Conservation (phyloP, 352 stramenopile species). For the Globisporangium polare region DNA sequence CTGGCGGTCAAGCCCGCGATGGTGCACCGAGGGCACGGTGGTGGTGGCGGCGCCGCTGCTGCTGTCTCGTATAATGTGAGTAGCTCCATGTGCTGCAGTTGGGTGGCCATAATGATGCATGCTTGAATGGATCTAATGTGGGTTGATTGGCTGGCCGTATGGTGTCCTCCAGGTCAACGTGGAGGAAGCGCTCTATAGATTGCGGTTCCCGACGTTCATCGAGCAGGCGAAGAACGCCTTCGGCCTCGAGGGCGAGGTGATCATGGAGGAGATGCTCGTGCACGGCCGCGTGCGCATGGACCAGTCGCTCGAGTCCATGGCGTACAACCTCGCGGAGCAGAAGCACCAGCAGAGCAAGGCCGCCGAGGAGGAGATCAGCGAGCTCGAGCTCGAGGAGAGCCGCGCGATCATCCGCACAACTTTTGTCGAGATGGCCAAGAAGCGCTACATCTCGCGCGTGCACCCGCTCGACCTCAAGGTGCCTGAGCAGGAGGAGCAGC, state of each 20-base stretch:
- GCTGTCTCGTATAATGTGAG: conserved; percentile 50
- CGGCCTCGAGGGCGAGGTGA: conserved; percentile 73
- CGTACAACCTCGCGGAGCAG: conserved; percentile 69
- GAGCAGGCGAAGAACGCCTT: conserved; percentile 74
- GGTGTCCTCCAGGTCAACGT: conserved; percentile 55
- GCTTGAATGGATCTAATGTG: background rate
- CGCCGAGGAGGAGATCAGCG: conserved; percentile 58
- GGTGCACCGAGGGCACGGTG: conserved; percentile 13
- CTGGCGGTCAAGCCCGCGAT: conserved; percentile 52
- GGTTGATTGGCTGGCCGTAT: background rate
- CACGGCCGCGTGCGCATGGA: conserved; percentile 81
- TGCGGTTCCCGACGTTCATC: conserved; percentile 85
- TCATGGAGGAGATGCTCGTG: conserved; percentile 88
- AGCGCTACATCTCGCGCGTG: conserved; percentile 82
- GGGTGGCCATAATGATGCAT: background rate
- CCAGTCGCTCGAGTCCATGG: conserved; percentile 83
- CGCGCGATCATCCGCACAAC: conserved; percentile 48
- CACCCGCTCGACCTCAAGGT: conserved; percentile 80
- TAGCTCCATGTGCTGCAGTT: background rate
- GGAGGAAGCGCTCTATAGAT: conserved; percentile 70
- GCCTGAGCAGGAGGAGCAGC: conserved; percentile 47
- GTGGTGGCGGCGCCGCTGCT: conserved; percentile 4
- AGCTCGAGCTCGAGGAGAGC: conserved; percentile 69
- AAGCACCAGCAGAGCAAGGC: conserved; percentile 28
- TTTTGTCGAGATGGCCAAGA: conserved; percentile 90